phyloP scores from a whole-genome alignment of 2,329 filamentous ascomycete species.

The Fusarium equiseti region DNA sequence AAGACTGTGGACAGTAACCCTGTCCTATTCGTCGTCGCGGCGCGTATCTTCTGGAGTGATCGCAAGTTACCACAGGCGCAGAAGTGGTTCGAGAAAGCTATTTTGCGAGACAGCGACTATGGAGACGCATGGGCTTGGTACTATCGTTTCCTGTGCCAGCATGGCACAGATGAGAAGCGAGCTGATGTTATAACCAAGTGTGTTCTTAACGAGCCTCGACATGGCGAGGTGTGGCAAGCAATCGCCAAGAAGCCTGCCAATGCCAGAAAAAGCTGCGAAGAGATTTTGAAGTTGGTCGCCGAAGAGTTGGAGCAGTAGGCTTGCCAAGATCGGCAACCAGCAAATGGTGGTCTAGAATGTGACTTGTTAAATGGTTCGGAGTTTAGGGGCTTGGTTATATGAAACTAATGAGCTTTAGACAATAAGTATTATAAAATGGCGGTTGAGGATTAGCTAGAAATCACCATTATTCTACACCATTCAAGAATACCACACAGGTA shows the following conservation, averaged over 20 bases:
- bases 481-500: neutral
- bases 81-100: constrained; percentile 97
- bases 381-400: constrained; percentile 24
- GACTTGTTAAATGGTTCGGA: constrained; percentile 19
- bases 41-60: constrained; percentile 96
- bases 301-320: constrained; percentile 53
- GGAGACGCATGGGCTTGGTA: constrained; percentile 99
- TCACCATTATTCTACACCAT: neutral
- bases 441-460: neutral
- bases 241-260: constrained; percentile 89
- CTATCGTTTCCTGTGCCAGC: constrained; percentile 90
- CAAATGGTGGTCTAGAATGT: constrained; percentile 6
- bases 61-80: constrained; percentile 92
- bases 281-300: constrained; percentile 84
- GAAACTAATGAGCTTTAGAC: constrained; percentile 36
- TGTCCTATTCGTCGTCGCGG: constrained; percentile 88
- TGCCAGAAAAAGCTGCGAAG: constrained; percentile 78
- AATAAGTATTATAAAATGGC: constrained; percentile 6
- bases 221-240: constrained; percentile 92
- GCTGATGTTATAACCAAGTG: constrained; percentile 86
- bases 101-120: constrained; percentile 85
- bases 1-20: constrained; percentile 97
- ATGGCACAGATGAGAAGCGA: constrained; percentile 94
- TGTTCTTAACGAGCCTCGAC: constrained; percentile 83
- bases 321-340: neutral